Evolutionary conservation across 169 alveolate species (phyloP), one percentile per base, ranked within the genome.

Genomic region (Cryptosporidium canis): DNA sequence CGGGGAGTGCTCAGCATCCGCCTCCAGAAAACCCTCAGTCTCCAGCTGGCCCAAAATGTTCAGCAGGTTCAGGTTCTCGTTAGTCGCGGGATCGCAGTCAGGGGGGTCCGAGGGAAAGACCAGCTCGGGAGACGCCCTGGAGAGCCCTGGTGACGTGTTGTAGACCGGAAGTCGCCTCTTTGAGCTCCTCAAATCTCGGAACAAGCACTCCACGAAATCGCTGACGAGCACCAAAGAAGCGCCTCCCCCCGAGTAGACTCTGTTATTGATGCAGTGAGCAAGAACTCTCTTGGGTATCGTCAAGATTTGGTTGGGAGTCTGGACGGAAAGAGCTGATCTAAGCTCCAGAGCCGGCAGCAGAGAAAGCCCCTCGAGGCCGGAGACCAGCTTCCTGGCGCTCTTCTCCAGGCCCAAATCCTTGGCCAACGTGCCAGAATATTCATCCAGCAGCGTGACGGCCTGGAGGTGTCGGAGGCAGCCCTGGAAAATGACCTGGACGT

Each of bases 281-380:
- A 77, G 48, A 27, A 56, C 44, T 12, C 39, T 61, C 41, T 65
- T 53, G 11, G 87, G 87, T 1, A 77, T 27, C 35, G 41, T 44
- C 27, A 77, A 5, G 43, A 77, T 37, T 61, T 77, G 87, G n/a
- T 77, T 77, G 1, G 39, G 48, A 11, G 87, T 77, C 11, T 77
- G 55, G 4, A 77, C 66, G n/a, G 65, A 55, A 41, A 77, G 61
- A n/a, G 67, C 31, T 55, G 29, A 35, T 39, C 27, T 56, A 11
- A 58, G 51, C 31, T 77, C 87, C 11, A 35, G 24, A 3, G 87
- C 87, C 7, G 66, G 37, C 9, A 77, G 31, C n/a, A 24, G 5
- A 12, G 77, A 56, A 5, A 77, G 11, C 24, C 87, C 87, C 24
- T 44, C 39, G 5, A 77, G 27, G 18, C 66, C 39, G 9, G 56